Percentiles rank a stretch among this genome's conserved stretches.
phyloP scores from a whole-genome alignment of 1,139 yeast genomes.

The Sugiyamaella novakii region DNA sequence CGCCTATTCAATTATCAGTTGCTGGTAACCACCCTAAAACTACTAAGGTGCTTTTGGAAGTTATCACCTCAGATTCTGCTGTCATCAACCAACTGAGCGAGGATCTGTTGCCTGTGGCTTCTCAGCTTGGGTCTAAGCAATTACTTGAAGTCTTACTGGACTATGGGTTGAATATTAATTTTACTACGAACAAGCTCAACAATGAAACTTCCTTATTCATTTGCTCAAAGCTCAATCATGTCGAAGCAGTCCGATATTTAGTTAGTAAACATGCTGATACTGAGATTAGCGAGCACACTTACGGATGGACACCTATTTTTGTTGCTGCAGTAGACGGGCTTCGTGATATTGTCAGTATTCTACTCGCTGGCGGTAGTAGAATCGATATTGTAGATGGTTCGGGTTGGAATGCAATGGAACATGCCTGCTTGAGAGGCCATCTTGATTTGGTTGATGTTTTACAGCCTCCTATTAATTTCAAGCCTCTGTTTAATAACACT shows the following conservation, averaged over 20 bases:
- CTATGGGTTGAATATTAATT: constrained; percentile 66
- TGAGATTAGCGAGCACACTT: constrained; percentile 73
- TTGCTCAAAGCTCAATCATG: constrained; percentile 67
- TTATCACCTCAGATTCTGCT: constrained; percentile 39
- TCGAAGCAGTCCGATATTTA: constrained; percentile 59
- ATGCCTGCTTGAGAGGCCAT: constrained; percentile 91
- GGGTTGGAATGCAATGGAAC: constrained; percentile 98
- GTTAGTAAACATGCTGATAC: constrained; percentile 61
- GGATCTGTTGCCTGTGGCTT: constrained; percentile 53
- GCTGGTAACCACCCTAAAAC: constrained; percentile 83
- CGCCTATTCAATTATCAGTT: constrained; percentile 84
- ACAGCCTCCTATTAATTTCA: constrained; percentile 44
- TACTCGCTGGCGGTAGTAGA: constrained; percentile 53
- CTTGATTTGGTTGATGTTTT: constrained; percentile 65
- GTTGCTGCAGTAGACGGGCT: constrained; percentile 89
- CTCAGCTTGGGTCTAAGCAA: constrained; percentile 63
- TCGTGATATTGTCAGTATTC: constrained; percentile 55
- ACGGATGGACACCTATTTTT: constrained; percentile 96
- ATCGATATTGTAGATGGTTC: constrained; percentile 70
- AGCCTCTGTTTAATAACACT: constrained; percentile 10
- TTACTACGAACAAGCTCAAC: constrained; percentile 50
- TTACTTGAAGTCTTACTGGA: constrained; percentile 58
- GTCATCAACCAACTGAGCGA: constrained; percentile 7
- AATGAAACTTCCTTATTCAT: constrained; percentile 82
- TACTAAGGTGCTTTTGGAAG: constrained; percentile 57